Conservation (phyloP, 495 filamentous ascomycete species). For the Podospora australis region DNA sequence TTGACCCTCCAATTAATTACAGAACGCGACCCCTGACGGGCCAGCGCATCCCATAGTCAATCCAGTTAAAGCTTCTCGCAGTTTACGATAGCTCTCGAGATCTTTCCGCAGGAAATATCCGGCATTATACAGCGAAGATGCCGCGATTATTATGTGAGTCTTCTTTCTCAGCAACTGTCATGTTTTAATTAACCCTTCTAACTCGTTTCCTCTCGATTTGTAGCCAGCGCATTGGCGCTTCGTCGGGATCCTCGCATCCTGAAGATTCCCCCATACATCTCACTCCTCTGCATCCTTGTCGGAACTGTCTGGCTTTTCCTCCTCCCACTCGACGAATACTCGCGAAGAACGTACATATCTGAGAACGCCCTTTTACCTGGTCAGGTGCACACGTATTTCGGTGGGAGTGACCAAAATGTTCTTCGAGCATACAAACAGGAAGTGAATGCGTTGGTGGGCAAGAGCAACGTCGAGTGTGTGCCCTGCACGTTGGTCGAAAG, state of each 20-base stretch:
- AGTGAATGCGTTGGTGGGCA: constrained; percentile 54
- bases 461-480: constrained; percentile 44
- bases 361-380: constrained; percentile 95
- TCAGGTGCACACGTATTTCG: constrained; percentile 96
- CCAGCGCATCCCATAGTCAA: background rate
- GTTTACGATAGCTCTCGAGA: background rate
- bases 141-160: constrained; percentile 28
- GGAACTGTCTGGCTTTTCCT: constrained; percentile 89
- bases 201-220: background rate
- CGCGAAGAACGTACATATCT: constrained; percentile 88
- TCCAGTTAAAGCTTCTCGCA: background rate
- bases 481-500: background rate
- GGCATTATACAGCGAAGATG: constrained; percentile 33
- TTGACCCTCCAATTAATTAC: background rate
- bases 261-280: constrained; percentile 73
- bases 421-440: constrained; percentile 91
- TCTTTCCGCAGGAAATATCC: background rate
- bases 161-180: background rate
- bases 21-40: constrained; percentile 9
- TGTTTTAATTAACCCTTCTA: background rate
- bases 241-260: constrained; percentile 63
- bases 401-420: constrained; percentile 89
- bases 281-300: constrained; percentile 77
- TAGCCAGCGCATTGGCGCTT: constrained; percentile 46
- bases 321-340: constrained; percentile 89